Conservation (phyloP, 2,329 filamentous ascomycete species). For the Aotearoamyces nothofagi region DNA sequence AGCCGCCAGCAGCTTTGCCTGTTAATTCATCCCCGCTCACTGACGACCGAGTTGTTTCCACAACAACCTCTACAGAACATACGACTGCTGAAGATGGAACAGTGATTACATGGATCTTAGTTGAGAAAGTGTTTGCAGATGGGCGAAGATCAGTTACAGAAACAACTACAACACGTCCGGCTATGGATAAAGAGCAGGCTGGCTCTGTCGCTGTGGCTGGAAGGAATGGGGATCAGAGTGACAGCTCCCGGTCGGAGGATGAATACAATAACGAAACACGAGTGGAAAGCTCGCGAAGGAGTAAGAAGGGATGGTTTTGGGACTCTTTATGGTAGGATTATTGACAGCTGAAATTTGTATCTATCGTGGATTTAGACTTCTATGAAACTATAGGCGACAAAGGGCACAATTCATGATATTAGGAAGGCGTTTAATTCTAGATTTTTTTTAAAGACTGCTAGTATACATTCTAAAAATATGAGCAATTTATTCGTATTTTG, state of each 20-base stretch:
- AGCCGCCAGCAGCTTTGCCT: not conserved
- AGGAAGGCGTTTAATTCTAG: too few species aligned
- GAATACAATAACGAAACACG: not conserved
- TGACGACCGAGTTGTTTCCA: slow-evolving; percentile 1
- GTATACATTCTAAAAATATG: too few species aligned
- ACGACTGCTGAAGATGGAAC: slow-evolving; percentile 2
- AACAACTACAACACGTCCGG: too few species aligned
- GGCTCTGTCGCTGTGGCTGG: not conserved
- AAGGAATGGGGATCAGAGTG: not conserved
- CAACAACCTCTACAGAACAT: slow-evolving; percentile 1
- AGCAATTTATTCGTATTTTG: too few species aligned
- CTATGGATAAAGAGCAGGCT: slow-evolving; percentile 1
- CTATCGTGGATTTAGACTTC: too few species aligned
- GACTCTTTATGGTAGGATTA: too few species aligned
- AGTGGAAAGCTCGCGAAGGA: not conserved
- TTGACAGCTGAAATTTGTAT: too few species aligned
- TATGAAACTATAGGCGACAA: too few species aligned
- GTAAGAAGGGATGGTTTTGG: slow-evolving; percentile 4
- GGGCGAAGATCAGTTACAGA: slow-evolving; percentile 1
- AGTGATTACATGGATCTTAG: not conserved
- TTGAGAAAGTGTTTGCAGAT: slow-evolving; percentile 1
- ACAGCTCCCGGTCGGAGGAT: not conserved
- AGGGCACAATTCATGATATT: too few species aligned
- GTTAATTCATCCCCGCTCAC: not conserved
- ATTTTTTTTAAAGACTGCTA: too few species aligned